These are phyloP conservation scores for Suhomyces bolitotheri DNA, from an alignment of 1,139 yeast species.

Conservation along the genomic window DNA sequence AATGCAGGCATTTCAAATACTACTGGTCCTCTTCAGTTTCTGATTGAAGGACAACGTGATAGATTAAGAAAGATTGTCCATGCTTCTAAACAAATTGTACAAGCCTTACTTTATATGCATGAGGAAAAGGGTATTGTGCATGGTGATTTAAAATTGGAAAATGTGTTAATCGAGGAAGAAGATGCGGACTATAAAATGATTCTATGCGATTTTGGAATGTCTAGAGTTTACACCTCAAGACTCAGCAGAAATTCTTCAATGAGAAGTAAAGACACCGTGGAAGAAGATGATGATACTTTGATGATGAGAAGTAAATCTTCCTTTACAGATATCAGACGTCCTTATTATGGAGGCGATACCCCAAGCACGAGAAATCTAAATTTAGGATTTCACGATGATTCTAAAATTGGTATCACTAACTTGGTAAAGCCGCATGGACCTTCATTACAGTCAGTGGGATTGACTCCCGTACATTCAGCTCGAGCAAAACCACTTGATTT, in stretches of 20 bases:
- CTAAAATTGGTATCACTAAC: constrained; percentile 34
- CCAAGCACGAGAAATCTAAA: constrained; percentile 24
- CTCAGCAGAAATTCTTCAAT: constrained; percentile 28
- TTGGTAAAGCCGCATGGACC: constrained; percentile 35
- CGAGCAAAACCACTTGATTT: constrained; percentile 14
- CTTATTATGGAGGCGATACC: constrained; percentile 37
- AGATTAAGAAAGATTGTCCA: constrained; percentile 24
- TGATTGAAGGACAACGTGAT: constrained; percentile 26
- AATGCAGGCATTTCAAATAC: constrained; percentile 29
- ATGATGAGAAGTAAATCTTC: constrained; percentile 50
- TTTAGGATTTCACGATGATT: constrained; percentile 27
- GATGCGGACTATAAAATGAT: constrained; percentile 35
- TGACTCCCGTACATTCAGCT: constrained; percentile 32
- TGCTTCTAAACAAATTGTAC: constrained; percentile 55
- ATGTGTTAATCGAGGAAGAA: constrained; percentile 60
- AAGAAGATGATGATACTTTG: constrained; percentile 18
- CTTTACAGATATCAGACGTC: constrained; percentile 35
- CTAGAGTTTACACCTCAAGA: constrained; percentile 36
- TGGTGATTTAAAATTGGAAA: constrained; percentile 87
- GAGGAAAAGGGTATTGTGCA: constrained; percentile 67
- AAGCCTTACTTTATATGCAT: constrained; percentile 73
- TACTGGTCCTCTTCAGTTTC: constrained; percentile 34
- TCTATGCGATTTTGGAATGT: constrained; percentile 91
- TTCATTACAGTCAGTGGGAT: constrained; percentile 35
- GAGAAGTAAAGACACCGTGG: constrained; percentile 5